Conservation (phyloP, 768 basidiomycete species). For the Hypsizygus marmoreus region DNA sequence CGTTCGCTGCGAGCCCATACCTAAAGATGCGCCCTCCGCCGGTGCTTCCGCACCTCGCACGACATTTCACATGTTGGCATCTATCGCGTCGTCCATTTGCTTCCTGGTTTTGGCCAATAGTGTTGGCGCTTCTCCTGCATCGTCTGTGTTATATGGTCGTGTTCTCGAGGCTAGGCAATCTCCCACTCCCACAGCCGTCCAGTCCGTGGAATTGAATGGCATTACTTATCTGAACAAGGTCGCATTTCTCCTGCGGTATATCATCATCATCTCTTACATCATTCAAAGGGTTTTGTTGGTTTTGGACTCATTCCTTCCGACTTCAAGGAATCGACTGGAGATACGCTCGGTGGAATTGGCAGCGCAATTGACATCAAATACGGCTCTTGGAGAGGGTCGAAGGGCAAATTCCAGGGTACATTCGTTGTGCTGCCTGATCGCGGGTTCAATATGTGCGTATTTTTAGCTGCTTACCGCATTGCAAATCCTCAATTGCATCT, state of each 20-base stretch:
- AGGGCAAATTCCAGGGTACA: conserved; percentile 46
- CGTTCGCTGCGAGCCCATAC: too few species aligned
- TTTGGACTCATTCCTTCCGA: conserved; percentile 65
- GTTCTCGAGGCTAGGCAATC: too few species aligned
- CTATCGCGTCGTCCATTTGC: conserved; percentile 1
- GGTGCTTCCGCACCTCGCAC: too few species aligned
- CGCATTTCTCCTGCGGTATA: not conserved
- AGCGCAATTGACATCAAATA: conserved; percentile 60
- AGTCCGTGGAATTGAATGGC: conserved; percentile 6
- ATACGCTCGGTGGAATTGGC: conserved; percentile 64
- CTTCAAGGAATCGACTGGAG: conserved; percentile 55
- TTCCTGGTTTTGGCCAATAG: conserved; percentile 7
- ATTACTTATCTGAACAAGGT: conserved; percentile 13
- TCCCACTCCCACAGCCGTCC: too few species aligned
- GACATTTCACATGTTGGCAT: conserved; percentile 8
- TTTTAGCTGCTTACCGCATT: not conserved
- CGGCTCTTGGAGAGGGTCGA: conserved; percentile 40
- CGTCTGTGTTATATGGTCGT: not conserved
- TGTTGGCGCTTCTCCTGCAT: not conserved
- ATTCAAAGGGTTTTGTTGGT: conserved; percentile 51
- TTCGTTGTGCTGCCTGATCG: conserved; percentile 54
- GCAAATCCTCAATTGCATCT: not conserved
- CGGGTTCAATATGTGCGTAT: conserved; percentile 56
- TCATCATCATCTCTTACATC: not conserved
- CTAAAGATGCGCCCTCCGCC: too few species aligned